phyloP scores from a whole-genome alignment of 345 rosid species.

The Durio zibethinus region DNA sequence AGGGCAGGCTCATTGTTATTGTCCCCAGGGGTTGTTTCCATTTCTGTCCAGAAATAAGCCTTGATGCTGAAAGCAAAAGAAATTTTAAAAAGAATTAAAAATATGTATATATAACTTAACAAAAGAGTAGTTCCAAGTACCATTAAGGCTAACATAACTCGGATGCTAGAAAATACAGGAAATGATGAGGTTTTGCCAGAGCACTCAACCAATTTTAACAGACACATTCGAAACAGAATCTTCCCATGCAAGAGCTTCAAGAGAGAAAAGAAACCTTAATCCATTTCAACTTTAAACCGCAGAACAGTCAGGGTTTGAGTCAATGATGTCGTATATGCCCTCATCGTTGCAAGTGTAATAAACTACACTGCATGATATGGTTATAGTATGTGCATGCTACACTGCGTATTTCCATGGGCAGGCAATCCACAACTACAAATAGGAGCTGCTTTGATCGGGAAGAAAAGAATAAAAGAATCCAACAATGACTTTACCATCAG shows the following conservation, averaged over 20 bases:
- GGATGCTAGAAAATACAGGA: neutral
- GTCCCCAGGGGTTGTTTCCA: slow-evolving; percentile 14
- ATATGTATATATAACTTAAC: neutral
- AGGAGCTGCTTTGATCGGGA: neutral
- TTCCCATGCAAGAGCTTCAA: neutral
- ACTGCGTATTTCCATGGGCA: neutral
- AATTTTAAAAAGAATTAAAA: neutral
- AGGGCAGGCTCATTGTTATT: slow-evolving; percentile 7
- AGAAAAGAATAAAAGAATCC: neutral
- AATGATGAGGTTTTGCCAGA: neutral
- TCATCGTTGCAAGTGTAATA: neutral
- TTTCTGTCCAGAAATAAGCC: slow-evolving; percentile 9
- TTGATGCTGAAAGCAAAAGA: slow-evolving; percentile 15
- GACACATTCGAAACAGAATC: no score
- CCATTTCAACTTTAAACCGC: neutral
- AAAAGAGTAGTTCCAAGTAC: neutral
- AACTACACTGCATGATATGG: neutral
- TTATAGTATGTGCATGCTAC: neutral
- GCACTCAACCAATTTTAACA: neutral
- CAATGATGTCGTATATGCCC: neutral
- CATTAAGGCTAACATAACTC: neutral
- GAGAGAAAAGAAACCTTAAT: neutral
- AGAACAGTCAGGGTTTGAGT: neutral
- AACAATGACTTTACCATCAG: neutral
- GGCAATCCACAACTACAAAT: neutral